These are phyloP conservation scores for Rhazya stricta DNA, from an alignment of 257 asterid species.

Conservation along the genomic window DNA sequence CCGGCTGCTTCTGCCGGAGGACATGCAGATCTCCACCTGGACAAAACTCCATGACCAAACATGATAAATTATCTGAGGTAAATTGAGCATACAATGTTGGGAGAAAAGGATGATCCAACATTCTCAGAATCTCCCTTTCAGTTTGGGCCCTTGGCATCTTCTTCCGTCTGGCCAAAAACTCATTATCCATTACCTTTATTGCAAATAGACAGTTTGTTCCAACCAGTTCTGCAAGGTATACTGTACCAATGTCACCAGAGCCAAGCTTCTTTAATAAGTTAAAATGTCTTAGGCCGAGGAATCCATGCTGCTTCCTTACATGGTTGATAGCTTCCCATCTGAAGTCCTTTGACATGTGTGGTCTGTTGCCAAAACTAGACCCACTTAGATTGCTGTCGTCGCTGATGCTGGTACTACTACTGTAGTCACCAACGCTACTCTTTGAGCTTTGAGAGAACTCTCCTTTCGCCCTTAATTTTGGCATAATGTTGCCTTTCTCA, in stretches of 20 bases:
- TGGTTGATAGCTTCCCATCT: slow-evolving; percentile 71
- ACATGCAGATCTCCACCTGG: slow-evolving; percentile 96
- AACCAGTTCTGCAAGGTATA: slow-evolving; percentile 72
- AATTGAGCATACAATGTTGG: slow-evolving; percentile 89
- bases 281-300: slow-evolving; percentile 65
- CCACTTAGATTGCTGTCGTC: slow-evolving; percentile 81
- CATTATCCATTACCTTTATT: slow-evolving; percentile 91
- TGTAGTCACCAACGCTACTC: slow-evolving; percentile 79
- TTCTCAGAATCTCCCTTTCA: slow-evolving; percentile 80
- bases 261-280: slow-evolving; percentile 76
- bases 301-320: slow-evolving; percentile 54
- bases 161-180: slow-evolving; percentile 66
- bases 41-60: slow-evolving; percentile 94
- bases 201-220: slow-evolving; percentile 67
- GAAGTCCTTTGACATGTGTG: slow-evolving; percentile 82
- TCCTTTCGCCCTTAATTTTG: slow-evolving; percentile 49
- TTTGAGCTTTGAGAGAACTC: slow-evolving; percentile 77
- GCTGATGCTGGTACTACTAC: slow-evolving; percentile 76
- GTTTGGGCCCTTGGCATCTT: slow-evolving; percentile 82
- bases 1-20: slow-evolving; percentile 81
- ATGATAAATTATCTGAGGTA: slow-evolving; percentile 70
- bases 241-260: slow-evolving; percentile 87
- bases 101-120: slow-evolving; percentile 95
- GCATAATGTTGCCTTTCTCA: slow-evolving; percentile 29
- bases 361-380: slow-evolving; percentile 55